Percentiles rank a stretch among this genome's conserved stretches.
Evolutionary conservation across 345 rosid genomes (phyloP).

Genomic region (Eucalyptus virginea): DNA sequence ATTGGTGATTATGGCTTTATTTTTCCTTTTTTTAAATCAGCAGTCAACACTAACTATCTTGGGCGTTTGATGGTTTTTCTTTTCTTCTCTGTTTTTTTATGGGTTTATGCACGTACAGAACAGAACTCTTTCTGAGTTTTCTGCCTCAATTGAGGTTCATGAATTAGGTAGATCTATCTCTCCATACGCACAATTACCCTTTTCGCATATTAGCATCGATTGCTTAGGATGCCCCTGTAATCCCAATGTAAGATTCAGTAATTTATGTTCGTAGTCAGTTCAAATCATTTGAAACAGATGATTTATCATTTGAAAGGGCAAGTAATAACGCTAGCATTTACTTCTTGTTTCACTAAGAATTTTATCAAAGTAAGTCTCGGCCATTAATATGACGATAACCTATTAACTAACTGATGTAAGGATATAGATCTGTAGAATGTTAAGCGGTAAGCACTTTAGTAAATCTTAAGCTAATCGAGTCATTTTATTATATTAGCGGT

Average conservation of each 20-base stretch:
- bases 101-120: background rate
- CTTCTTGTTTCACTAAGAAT: background rate
- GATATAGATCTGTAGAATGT: background rate
- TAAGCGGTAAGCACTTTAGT: background rate
- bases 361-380: background rate
- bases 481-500: too few species aligned
- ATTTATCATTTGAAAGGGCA: background rate
- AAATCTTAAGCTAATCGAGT: background rate
- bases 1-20: background rate
- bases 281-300: background rate
- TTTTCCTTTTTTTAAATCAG: background rate
- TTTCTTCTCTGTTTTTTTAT: background rate
- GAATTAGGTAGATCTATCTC: background rate
- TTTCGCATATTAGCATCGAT: background rate
- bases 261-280: background rate
- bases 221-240: background rate
- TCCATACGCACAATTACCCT: background rate
- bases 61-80: background rate
- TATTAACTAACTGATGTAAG: background rate
- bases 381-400: background rate
- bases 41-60: background rate
- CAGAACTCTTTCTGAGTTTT: background rate
- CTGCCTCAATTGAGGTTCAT: background rate
- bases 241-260: background rate
- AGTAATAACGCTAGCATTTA: background rate